Evolutionary conservation across 768 basidiomycete genomes (phyloP).

Genomic region (Lyophyllum semitale): DNA sequence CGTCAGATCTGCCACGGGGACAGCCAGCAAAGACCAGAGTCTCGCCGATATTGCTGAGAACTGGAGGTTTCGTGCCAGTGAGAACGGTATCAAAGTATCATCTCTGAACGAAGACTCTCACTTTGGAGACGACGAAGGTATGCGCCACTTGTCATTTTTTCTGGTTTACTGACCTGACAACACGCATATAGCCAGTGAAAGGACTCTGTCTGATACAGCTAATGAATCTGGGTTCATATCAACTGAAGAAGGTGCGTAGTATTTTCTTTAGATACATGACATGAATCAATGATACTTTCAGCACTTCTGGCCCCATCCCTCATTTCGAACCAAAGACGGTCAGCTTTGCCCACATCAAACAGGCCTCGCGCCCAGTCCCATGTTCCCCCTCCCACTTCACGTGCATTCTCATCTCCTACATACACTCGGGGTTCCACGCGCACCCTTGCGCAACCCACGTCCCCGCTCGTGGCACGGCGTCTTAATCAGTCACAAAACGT

Average conservation of each 20-base stretch:
- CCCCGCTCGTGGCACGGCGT: conserved; percentile 37
- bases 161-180: conserved; percentile 26
- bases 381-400: conserved; percentile 36
- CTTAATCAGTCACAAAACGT: conserved; percentile 34
- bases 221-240: conserved; percentile 48
- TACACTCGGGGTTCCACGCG: conserved; percentile 26
- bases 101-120: conserved; percentile 50
- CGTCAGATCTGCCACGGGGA: conserved; percentile 17
- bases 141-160: conserved; percentile 24
- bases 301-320: conserved; percentile 63
- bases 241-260: conserved; percentile 49
- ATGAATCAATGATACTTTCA: conserved; percentile 26
- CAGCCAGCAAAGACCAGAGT: conserved; percentile 40
- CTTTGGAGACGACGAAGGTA: conserved; percentile 48
- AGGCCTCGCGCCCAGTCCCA: conserved; percentile 61
- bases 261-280: conserved; percentile 2
- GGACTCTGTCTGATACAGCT: conserved; percentile 45
- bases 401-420: conserved; percentile 38
- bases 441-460: conserved; percentile 26
- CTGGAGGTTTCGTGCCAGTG: conserved; percentile 72
- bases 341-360: conserved; percentile 35
- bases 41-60: conserved; percentile 64
- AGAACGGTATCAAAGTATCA: conserved; percentile 71
- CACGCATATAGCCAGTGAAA: conserved; percentile 55
- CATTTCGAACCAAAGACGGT: conserved; percentile 41